These are phyloP conservation scores for Pisolithus marmoratus DNA, from an alignment of 768 basidiomycete species.

Conservation along the genomic window DNA sequence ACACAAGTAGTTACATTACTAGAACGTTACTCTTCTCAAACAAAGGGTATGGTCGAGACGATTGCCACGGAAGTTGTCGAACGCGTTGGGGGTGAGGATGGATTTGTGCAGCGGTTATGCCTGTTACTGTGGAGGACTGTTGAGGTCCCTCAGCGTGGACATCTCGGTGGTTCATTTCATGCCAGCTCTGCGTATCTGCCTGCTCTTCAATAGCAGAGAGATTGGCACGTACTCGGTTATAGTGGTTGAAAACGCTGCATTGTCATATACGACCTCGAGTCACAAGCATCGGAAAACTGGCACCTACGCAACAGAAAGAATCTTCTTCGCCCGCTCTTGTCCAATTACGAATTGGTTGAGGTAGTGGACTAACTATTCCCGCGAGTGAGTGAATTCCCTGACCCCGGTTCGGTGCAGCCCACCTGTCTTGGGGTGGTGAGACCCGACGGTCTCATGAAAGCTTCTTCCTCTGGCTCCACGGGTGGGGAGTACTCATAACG, in stretches of 20 bases:
- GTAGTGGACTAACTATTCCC: slow-evolving; percentile 67
- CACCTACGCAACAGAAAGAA: slow-evolving; percentile 88
- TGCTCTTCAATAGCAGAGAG: slow-evolving; percentile 43
- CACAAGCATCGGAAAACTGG: not conserved
- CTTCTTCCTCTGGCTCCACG: slow-evolving; percentile 27
- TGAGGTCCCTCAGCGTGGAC: not conserved
- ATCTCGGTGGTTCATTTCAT: slow-evolving; percentile 16
- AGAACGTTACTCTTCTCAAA: slow-evolving; percentile 97
- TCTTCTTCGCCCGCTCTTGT: slow-evolving; percentile 89
- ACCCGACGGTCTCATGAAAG: slow-evolving; percentile 37
- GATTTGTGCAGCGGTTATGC: slow-evolving; percentile 53
- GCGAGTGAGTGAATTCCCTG: slow-evolving; percentile 8
- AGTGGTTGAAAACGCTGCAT: slow-evolving; percentile 87
- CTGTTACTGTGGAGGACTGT: slow-evolving; percentile 26
- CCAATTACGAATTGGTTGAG: slow-evolving; percentile 88
- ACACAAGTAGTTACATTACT: slow-evolving; percentile 57
- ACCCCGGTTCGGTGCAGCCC: not conserved
- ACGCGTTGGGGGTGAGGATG: slow-evolving; percentile 50
- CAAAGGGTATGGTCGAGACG: slow-evolving; percentile 43
- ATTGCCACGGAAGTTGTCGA: slow-evolving; percentile 30
- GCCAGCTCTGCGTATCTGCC: slow-evolving; percentile 24
- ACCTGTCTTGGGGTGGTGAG: slow-evolving; percentile 59
- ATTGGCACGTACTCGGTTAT: slow-evolving; percentile 80
- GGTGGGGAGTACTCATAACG: slow-evolving; percentile 37
- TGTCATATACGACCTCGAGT: slow-evolving; percentile 2